Evolutionary conservation across 2,329 filamentous ascomycete species (phyloP).

Genomic region (Dissoconium aciculare): DNA sequence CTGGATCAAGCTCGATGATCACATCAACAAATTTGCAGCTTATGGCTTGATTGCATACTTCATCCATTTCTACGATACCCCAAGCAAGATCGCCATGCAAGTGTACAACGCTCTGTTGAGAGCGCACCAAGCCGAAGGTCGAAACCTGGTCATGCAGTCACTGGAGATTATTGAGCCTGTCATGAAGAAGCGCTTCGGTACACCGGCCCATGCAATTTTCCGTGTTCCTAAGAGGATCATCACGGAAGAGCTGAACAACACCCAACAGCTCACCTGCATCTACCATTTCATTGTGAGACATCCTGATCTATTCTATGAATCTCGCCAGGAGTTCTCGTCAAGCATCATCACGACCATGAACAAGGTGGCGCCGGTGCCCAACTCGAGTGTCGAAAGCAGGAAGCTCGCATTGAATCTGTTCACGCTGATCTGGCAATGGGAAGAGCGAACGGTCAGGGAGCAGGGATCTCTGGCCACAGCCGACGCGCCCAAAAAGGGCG

Average conservation of each 20-base stretch:
- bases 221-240: constrained; percentile 80
- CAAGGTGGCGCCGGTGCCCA: constrained; percentile 73
- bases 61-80: constrained; percentile 92
- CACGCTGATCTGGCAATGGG: constrained; percentile 83
- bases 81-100: constrained; percentile 86
- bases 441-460: constrained; percentile 62
- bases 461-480: constrained; percentile 26
- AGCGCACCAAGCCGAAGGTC: constrained; percentile 88
- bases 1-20: constrained; percentile 93
- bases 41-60: constrained; percentile 97
- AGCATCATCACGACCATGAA: constrained; percentile 77
- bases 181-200: constrained; percentile 66
- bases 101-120: constrained; percentile 84
- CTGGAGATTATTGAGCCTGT: constrained; percentile 91
- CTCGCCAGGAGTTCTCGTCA: constrained; percentile 75
- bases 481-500: constrained; percentile 19
- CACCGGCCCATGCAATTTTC: constrained; percentile 63
- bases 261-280: constrained; percentile 91
- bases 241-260: constrained; percentile 84
- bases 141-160: constrained; percentile 81
- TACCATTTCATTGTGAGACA: constrained; percentile 94
- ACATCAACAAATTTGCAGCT: constrained; percentile 96
- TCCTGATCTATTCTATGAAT: constrained; percentile 86
- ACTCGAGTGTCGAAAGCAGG: constrained; percentile 78
- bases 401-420: constrained; percentile 84